Base-by-base conservation (phyloP, 345 rosid genomes). In the Eucalyptus curtisii region DNA sequence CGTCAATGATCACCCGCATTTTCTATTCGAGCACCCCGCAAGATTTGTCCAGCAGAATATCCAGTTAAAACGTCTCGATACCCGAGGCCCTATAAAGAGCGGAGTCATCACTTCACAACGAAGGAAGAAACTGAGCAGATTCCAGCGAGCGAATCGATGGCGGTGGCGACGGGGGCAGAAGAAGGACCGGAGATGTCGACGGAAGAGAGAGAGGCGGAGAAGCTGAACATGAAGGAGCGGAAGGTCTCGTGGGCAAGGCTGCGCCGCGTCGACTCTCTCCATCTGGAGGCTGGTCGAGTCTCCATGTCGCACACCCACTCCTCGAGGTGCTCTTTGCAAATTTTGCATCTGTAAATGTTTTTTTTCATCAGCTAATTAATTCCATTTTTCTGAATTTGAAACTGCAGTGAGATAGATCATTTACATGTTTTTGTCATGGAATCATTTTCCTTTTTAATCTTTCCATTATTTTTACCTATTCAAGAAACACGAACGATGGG, bases 241-340 rank as follows among this genome's bases (percentile, higher is more conserved):
- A 94, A 95, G 92, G 53, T 90, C 42, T 96, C 98, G 64, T 97
- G 99, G 98, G 95, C 92, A 8, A 97, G 91, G 66, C 94, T 97
- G 12, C 90, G 90, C 37, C 97, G 95, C 6, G 90, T 96, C 0
- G 98, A 96, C 89, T 97, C 99, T 13, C 93, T 97, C 87, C 89
- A 90, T 90, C 87, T 95, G 89, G 99, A 97, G 90, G 97, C 96
- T 20, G 98, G 93, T n/a, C 89, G 92, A 88, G 37, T 94, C 82
- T 90, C 95, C 88, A 88, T 24, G 25, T 81, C 91, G 47, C 48
- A 53, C 57, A 93, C 71, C 87, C 7, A 87, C 30, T 48, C 55
- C 57, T 90, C 76, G 42, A 92, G 79, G 66, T 59, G 66, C 31
- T 59, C 24, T 25, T 59, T 5, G 15, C 66, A 27, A 27, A 27